A percentile compares a stretch with the other conserved stretches of the same genome.
Evolutionary conservation across 805 yeast species (phyloP).

Genomic region (Saccharomycopsis capsularis): DNA sequence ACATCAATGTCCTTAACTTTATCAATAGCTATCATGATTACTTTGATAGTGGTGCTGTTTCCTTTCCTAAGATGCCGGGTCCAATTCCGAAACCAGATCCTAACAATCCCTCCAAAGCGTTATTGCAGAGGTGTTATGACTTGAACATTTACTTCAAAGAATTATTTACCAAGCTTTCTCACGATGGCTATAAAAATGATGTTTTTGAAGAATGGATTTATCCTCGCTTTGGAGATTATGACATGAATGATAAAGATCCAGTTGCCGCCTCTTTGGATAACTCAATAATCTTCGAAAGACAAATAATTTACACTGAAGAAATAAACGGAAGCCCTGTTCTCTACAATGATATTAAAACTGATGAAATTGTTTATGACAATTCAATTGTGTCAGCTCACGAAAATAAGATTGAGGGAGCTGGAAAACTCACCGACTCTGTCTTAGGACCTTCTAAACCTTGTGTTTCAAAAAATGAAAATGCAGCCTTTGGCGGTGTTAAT

Average conservation of each 20-base stretch:
- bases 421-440: not conserved
- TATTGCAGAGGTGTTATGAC: constrained; percentile 35
- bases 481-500: not conserved
- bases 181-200: constrained; percentile 24
- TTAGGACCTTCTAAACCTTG: constrained; percentile 18
- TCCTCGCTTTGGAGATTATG: constrained; percentile 30
- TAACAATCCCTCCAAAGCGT: constrained; percentile 26
- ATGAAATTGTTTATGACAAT: not conserved
- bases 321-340: no score
- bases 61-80: constrained; percentile 39
- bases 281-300: constrained; percentile 18
- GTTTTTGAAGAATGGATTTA: constrained; percentile 28
- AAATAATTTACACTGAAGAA: constrained; percentile 4
- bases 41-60: constrained; percentile 10
- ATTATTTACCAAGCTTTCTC: constrained; percentile 30
- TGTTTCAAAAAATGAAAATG: constrained; percentile 5
- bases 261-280: constrained; percentile 14
- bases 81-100: constrained; percentile 38
- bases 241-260: constrained; percentile 21
- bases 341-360: no score
- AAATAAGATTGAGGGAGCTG: not conserved
- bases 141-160: constrained; percentile 35
- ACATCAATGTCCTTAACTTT: constrained; percentile 17
- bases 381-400: not conserved
- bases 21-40: constrained; percentile 14